These are phyloP conservation scores for Fomitopsis pulvina DNA, from an alignment of 768 basidiomycete genomes.

Conservation along the genomic window DNA sequence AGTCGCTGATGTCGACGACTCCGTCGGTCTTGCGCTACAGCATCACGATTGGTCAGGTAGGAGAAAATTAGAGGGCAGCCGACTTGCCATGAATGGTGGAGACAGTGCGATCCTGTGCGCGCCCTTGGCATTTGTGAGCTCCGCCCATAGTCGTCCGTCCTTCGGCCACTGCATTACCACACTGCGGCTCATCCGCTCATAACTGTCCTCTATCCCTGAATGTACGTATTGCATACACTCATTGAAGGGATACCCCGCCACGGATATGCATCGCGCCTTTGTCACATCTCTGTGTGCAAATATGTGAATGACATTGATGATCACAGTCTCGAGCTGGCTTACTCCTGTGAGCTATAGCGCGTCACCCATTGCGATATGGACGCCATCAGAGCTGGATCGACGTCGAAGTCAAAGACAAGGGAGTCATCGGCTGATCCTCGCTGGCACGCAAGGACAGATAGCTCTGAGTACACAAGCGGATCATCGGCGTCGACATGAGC, in stretches of 20 bases:
- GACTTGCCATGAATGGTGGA: constrained; percentile 13
- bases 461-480: constrained; percentile 3
- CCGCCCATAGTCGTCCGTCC: constrained; percentile 3
- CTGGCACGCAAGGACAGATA: constrained; percentile 3
- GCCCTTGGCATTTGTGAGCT: neutral
- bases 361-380: constrained; percentile 7
- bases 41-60: neutral
- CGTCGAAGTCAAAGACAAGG: constrained; percentile 8
- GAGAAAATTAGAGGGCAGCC: neutral
- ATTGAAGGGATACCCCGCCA: constrained; percentile 8
- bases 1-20: constrained; percentile 9
- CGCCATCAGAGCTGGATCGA: constrained; percentile 5
- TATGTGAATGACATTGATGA: neutral
- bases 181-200: neutral
- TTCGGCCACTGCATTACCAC: constrained; percentile 6
- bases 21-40: constrained; percentile 4
- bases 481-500: neutral
- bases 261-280: constrained; percentile 9
- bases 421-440: neutral
- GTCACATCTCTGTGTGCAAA: constrained; percentile 7
- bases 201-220: neutral
- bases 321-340: neutral
- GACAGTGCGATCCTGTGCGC: constrained; percentile 4
- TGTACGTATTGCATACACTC: neutral
- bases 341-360: constrained; percentile 4